Conservation (phyloP, 1,284 basidiomycete genomes). For the Cryptococcus sp. region DNA sequence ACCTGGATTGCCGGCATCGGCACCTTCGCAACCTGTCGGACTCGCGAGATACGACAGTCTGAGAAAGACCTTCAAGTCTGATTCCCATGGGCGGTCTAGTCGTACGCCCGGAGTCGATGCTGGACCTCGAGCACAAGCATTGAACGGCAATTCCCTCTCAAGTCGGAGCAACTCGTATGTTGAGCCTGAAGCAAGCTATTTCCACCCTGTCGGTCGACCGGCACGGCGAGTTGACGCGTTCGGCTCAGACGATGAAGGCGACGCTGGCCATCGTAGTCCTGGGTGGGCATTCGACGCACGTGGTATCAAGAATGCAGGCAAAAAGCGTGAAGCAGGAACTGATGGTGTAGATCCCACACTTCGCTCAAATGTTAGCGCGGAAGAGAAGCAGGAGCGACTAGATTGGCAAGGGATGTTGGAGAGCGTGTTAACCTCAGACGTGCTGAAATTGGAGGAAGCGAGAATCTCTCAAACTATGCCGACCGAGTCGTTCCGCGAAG, state of each 20-base stretch:
- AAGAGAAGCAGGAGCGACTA: constrained; percentile 75
- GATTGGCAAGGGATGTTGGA: constrained; percentile 95
- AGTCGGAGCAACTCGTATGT: constrained; percentile 2
- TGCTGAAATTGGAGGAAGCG: constrained; percentile 88
- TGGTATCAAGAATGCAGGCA: neutral
- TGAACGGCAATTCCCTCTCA: too few relatives aligned
- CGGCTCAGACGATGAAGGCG: constrained; percentile 18
- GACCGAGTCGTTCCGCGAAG: constrained; percentile 67
- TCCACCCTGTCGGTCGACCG: constrained; percentile 8
- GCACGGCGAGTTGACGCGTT: constrained; percentile 2
- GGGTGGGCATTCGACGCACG: constrained; percentile 10
- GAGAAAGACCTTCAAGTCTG: too few relatives aligned
- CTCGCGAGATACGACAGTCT: neutral
- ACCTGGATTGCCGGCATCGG: neutral
- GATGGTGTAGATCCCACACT: constrained; percentile 3
- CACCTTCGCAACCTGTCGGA: neutral
- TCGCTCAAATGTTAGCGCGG: constrained; percentile 17
- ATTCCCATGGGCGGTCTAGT: too few relatives aligned
- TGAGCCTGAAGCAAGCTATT: constrained; percentile 22
- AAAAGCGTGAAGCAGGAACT: neutral
- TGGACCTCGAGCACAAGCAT: too few relatives aligned
- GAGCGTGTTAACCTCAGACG: constrained; percentile 88
- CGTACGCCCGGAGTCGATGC: too few relatives aligned
- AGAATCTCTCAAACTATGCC: constrained; percentile 73
- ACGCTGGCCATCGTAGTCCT: constrained; percentile 11